phyloP scores from a whole-genome alignment of 208 protist species.

The Borovskyia barvae region DNA sequence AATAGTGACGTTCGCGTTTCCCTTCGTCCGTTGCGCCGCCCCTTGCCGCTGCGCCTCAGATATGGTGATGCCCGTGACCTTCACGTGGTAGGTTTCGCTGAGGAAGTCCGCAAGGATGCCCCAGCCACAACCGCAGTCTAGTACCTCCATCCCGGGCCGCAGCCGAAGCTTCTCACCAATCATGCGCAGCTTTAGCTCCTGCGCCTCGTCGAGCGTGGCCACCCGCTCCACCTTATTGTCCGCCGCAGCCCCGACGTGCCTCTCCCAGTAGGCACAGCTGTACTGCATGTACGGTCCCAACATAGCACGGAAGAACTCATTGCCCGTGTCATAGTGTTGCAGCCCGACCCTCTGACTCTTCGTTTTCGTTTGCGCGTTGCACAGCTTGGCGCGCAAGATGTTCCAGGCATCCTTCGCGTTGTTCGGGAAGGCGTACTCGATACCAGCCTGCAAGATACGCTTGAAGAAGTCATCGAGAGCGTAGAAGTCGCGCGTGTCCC shows the following conservation, averaged over 20 bases:
- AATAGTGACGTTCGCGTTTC: slow-evolving; percentile 37
- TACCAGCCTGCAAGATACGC: slow-evolving; percentile 25
- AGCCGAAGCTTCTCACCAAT: slow-evolving; percentile 75
- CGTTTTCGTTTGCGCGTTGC: slow-evolving; percentile 52
- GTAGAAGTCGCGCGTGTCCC: slow-evolving; percentile 57
- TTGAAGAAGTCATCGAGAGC: slow-evolving; percentile 47
- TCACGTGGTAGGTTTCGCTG: slow-evolving; percentile 52
- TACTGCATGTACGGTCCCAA: slow-evolving; percentile 75
- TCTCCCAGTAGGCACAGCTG: slow-evolving; percentile 65
- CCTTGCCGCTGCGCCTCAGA: slow-evolving; percentile 49
- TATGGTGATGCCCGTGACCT: slow-evolving; percentile 75
- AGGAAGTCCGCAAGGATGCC: slow-evolving; percentile 61
- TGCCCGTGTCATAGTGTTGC: slow-evolving; percentile 75
- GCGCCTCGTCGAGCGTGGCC: slow-evolving; percentile 62
- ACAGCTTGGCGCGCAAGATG: slow-evolving; percentile 40
- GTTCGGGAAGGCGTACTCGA: slow-evolving; percentile 69
- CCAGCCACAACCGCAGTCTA: slow-evolving; percentile 85
- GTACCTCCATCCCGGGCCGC: slow-evolving; percentile 53
- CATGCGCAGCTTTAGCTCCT: slow-evolving; percentile 69
- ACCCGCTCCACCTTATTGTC: slow-evolving; percentile 18
- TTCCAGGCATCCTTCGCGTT: slow-evolving; percentile 53
- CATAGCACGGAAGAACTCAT: slow-evolving; percentile 71
- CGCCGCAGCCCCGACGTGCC: slow-evolving; percentile 16
- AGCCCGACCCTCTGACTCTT: slow-evolving; percentile 54
- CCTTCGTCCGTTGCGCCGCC: slow-evolving; percentile 29